Conservation (phyloP, 2,329 filamentous ascomycete species). For the Xylaria sp. region DNA sequence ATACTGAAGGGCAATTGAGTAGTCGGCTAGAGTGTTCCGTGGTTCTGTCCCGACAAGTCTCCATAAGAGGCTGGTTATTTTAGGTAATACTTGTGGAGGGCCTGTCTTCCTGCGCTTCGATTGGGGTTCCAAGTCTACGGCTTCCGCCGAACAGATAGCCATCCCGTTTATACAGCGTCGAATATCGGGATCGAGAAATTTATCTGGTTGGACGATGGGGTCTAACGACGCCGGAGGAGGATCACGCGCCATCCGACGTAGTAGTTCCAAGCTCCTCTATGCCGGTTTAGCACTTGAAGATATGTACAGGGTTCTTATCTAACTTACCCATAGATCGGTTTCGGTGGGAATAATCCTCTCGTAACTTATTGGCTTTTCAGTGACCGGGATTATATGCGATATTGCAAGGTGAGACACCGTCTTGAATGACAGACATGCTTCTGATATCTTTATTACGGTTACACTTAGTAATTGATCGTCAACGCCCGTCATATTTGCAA, state of each 20-base stretch:
- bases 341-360: constrained; percentile 48
- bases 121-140: constrained; percentile 37
- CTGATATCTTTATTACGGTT: constrained; percentile 53
- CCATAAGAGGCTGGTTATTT: constrained; percentile 42
- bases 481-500: constrained; percentile 43
- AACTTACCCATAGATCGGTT: constrained; percentile 57
- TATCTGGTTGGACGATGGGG: constrained; percentile 35
- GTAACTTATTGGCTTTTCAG: constrained; percentile 51
- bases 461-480: constrained; percentile 52
- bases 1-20: constrained; percentile 59
- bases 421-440: constrained; percentile 48
- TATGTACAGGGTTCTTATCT: constrained; percentile 9
- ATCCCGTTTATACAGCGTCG: constrained; percentile 41
- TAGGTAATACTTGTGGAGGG: constrained; percentile 39
- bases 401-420: constrained; percentile 54
- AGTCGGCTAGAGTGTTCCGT: constrained; percentile 43
- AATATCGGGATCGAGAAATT: constrained; percentile 45
- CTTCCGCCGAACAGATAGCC: constrained; percentile 27
- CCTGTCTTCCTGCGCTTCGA: constrained; percentile 49
- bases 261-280: constrained; percentile 48
- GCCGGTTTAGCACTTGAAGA: constrained; percentile 39
- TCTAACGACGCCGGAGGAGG: constrained; percentile 38
- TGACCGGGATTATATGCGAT: constrained; percentile 56
- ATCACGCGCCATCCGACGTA: constrained; percentile 43
- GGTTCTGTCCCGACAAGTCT: constrained; percentile 46